Evolutionary conservation across 129 eudicot genomes (phyloP).

Genomic region (Logfia minima): DNA sequence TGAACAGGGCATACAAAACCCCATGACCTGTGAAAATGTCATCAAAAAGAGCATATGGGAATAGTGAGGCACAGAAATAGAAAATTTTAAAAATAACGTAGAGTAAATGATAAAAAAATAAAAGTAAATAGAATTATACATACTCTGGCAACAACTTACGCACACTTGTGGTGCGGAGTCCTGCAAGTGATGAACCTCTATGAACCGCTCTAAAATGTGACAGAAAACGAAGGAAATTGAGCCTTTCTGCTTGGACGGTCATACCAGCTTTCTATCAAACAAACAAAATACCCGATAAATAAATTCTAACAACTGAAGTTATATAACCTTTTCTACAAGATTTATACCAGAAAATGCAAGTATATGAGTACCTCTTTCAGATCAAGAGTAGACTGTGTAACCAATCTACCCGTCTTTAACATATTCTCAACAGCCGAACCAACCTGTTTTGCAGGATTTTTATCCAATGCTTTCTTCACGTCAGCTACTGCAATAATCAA

Average conservation of each 20-base stretch:
- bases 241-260: slow-evolving; percentile 84
- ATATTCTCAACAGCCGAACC: slow-evolving; percentile 73
- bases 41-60: not conserved
- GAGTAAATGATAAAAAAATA: not conserved
- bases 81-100: not conserved
- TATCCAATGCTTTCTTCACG: slow-evolving; percentile 62
- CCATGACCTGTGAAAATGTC: slow-evolving; percentile 66
- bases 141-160: slow-evolving; percentile 97
- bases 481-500: slow-evolving; percentile 48
- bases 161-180: slow-evolving; percentile 93
- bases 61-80: not conserved
- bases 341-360: not conserved
- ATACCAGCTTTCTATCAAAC: slow-evolving; percentile 77
- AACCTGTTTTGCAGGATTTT: slow-evolving; percentile 54
- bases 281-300: not conserved
- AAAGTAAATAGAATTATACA: slow-evolving; percentile 29
- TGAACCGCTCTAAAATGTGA: slow-evolving; percentile 97
- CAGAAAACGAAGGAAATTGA: slow-evolving; percentile 76
- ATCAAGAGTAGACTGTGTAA: slow-evolving; percentile 62
- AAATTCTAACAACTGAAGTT: not conserved
- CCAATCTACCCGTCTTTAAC: slow-evolving; percentile 83
- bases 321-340: not conserved
- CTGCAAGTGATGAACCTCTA: slow-evolving; percentile 92
- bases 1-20: slow-evolving; percentile 99
- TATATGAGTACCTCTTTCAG: slow-evolving; percentile 68